phyloP scores from a whole-genome alignment of 305 asterid species.

The Fraxinus sp. region DNA sequence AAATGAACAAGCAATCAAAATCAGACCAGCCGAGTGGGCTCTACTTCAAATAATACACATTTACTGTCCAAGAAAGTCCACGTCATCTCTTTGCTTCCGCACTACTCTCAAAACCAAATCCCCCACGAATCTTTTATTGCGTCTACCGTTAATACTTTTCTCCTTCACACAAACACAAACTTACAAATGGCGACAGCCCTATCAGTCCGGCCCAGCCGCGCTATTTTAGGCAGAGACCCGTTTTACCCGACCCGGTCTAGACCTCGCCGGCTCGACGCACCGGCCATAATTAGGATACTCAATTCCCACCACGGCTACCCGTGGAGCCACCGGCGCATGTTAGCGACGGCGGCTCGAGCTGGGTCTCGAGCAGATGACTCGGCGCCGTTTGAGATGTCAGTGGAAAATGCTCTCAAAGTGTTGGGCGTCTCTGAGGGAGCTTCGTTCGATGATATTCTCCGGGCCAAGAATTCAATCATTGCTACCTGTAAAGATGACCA shows the following conservation, averaged over 20 bases:
- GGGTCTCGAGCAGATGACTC: conserved; percentile 94
- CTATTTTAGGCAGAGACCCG: conserved; percentile 33
- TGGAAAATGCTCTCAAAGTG: conserved; percentile 84
- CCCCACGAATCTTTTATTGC: conserved; percentile 17
- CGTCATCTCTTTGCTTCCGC: conserved; percentile 40
- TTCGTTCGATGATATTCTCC: conserved; percentile 84
- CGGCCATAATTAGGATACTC: conserved; percentile 25
- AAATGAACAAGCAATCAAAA: background rate
- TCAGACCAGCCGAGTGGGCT: background rate
- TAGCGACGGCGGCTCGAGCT: conserved; percentile 52
- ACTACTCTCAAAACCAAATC: conserved; percentile 15
- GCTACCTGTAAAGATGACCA: conserved; percentile 78
- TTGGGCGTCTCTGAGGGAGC: conserved; percentile 91
- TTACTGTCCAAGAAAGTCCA: conserved; percentile 31
- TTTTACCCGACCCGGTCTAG: conserved; percentile 23
- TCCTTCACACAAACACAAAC: conserved; percentile 25
- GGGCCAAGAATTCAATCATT: conserved; percentile 76
- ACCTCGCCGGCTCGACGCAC: conserved; percentile 20
- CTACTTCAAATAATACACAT: background rate
- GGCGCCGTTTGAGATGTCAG: conserved; percentile 91
- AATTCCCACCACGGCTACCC: conserved; percentile 33
- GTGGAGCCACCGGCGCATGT: conserved; percentile 42
- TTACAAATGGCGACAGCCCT: conserved; percentile 61
- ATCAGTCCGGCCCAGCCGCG: conserved; percentile 66
- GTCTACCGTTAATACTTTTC: conserved; percentile 13